phyloP scores from a whole-genome alignment of 495 filamentous ascomycete species.

The Neurospora hispaniola region DNA sequence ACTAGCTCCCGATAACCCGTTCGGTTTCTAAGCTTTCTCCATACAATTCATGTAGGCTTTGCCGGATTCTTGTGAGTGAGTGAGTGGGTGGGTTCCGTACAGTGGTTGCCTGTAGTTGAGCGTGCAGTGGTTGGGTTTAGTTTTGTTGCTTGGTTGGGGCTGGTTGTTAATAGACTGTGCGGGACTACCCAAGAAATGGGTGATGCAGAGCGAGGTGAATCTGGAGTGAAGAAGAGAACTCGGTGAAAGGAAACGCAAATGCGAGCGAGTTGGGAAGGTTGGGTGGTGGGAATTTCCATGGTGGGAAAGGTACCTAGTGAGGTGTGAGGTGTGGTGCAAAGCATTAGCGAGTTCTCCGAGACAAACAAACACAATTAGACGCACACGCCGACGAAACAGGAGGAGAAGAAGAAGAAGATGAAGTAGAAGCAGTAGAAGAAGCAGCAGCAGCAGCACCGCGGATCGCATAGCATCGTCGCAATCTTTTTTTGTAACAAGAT shows the following conservation, averaged over 20 bases:
- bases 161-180: not conserved
- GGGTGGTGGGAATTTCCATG: not conserved
- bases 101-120: not conserved
- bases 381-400: not conserved
- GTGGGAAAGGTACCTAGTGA: not conserved
- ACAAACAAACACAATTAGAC: not conserved
- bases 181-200: not conserved
- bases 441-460: not conserved
- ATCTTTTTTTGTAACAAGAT: not conserved
- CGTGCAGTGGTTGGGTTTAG: not conserved
- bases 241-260: not conserved
- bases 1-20: constrained; percentile 17
- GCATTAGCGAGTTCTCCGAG: not conserved
- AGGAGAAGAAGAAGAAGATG: not conserved
- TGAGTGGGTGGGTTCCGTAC: not conserved
- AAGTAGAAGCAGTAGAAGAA: not conserved
- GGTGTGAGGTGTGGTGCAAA: not conserved
- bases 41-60: not conserved
- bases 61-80: not conserved
- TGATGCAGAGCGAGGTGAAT: not conserved
- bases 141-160: not conserved
- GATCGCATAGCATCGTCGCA: not conserved
- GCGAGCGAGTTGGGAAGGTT: not conserved
- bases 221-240: not conserved
- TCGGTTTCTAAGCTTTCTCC: constrained; percentile 9